Evolutionary conservation across 257 asterid species (phyloP).

Genomic region (Echium plantagineum): DNA sequence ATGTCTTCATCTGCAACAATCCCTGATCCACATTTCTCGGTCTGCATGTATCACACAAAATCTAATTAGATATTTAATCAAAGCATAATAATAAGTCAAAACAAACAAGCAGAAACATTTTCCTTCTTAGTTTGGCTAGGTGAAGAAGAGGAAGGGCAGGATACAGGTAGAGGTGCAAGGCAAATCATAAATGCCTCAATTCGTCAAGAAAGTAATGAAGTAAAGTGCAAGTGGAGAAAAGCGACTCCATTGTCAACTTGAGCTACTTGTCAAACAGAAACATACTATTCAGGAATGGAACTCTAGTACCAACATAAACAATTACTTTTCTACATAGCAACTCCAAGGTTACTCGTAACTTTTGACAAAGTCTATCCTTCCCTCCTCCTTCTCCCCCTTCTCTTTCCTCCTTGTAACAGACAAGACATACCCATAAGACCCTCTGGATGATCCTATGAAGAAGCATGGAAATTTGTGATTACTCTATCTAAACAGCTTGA

Average conservation of each 20-base stretch:
- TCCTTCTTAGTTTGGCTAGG: not conserved
- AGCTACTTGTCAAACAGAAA: not conserved
- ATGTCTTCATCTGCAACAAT: constrained; percentile 90
- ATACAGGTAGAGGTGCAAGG: not conserved
- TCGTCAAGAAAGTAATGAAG: not conserved
- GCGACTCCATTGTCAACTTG: not conserved
- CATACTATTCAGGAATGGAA: not conserved
- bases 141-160: not conserved
- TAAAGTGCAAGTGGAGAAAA: not conserved
- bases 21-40: constrained; percentile 96
- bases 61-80: constrained; percentile 3
- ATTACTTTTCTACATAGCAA: not conserved
- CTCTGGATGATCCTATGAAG: not conserved
- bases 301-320: not conserved
- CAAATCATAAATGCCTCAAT: not conserved
- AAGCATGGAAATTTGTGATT: not conserved
- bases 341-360: not conserved
- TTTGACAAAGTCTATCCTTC: not conserved
- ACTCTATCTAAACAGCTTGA: not conserved
- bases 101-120: not conserved
- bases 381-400: not conserved
- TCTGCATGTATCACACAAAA: constrained; percentile 36
- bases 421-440: not conserved
- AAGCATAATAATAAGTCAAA: not conserved
- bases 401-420: not conserved